A percentile compares a stretch with the other conserved stretches of the same genome.
Evolutionary conservation across 257 asterid species (phyloP).

Genomic region (Nicotiana otophora): DNA sequence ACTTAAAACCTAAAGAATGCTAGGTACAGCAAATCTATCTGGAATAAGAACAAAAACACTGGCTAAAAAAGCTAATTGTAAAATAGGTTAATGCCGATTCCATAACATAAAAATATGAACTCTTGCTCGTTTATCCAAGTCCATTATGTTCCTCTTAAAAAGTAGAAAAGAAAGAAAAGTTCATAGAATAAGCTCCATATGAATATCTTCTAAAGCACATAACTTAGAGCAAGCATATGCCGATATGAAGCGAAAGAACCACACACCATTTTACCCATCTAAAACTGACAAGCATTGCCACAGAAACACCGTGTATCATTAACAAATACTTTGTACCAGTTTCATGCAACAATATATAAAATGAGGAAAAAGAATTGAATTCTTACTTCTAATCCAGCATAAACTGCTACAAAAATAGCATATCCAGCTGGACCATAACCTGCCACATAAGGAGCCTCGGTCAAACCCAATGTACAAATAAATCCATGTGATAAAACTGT

Average conservation of each 20-base stretch:
- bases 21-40: not conserved
- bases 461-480: not conserved
- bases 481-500: not conserved
- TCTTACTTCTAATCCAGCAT: slow-evolving; percentile 91
- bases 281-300: not conserved
- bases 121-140: not conserved
- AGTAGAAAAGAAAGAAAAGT: not conserved
- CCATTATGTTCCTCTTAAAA: not conserved
- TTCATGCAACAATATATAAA: slow-evolving; percentile 8
- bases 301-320: not conserved
- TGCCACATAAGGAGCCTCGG: slow-evolving; percentile 24
- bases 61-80: not conserved
- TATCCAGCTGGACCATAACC: slow-evolving; percentile 94
- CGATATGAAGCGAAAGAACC: not conserved
- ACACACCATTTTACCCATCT: not conserved
- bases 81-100: not conserved
- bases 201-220: not conserved
- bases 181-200: not conserved
- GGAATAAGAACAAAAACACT: not conserved
- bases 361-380: slow-evolving; percentile 15
- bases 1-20: not conserved
- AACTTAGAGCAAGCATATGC: not conserved
- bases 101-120: not conserved
- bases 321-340: not conserved
- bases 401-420: slow-evolving; percentile 79